A percentile compares a stretch with the other conserved stretches of the same genome.
These are phyloP conservation scores for Fusarium phyllophilum DNA, from an alignment of 2,329 filamentous ascomycete species.

Conservation along the genomic window DNA sequence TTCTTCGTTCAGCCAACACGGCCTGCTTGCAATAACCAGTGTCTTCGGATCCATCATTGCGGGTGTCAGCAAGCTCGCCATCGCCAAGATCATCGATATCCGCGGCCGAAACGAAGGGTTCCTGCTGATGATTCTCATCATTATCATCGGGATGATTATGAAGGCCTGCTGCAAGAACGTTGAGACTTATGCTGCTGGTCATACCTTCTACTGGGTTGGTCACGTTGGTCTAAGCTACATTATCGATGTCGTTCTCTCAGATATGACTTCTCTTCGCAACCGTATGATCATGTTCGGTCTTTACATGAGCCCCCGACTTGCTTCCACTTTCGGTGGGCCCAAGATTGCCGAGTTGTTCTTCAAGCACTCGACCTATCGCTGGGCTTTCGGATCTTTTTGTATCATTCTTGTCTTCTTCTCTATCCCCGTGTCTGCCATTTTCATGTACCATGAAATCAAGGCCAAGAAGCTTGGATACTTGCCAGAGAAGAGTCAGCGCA, in stretches of 20 bases:
- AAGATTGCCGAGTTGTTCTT: constrained; percentile 40
- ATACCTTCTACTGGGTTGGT: constrained; percentile 73
- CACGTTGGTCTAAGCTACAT: constrained; percentile 54
- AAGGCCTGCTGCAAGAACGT: constrained; percentile 70
- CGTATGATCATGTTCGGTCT: constrained; percentile 57
- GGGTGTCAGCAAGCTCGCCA: constrained; percentile 51
- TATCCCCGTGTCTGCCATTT: constrained; percentile 65
- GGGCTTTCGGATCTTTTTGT: constrained; percentile 68
- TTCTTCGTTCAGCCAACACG: constrained; percentile 71
- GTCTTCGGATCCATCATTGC: constrained; percentile 64
- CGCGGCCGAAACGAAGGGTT: constrained; percentile 60
- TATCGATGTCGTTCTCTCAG: constrained; percentile 55
- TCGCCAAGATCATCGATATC: constrained; percentile 61
- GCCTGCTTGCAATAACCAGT: constrained; percentile 70
- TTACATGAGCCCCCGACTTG: constrained; percentile 56
- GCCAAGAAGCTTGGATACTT: constrained; percentile 62
- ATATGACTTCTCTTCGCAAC: constrained; percentile 56
- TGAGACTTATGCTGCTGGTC: constrained; percentile 67
- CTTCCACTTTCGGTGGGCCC: constrained; percentile 54
- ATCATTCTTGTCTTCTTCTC: constrained; percentile 71
- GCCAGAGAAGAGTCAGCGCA: constrained; percentile 53
- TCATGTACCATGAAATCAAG: constrained; percentile 65
- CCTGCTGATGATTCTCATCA: constrained; percentile 53
- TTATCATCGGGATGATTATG: constrained; percentile 67
- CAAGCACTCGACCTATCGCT: constrained; percentile 38